Conservation (phyloP, 345 rosid genomes). For the Ceriops decandra region DNA sequence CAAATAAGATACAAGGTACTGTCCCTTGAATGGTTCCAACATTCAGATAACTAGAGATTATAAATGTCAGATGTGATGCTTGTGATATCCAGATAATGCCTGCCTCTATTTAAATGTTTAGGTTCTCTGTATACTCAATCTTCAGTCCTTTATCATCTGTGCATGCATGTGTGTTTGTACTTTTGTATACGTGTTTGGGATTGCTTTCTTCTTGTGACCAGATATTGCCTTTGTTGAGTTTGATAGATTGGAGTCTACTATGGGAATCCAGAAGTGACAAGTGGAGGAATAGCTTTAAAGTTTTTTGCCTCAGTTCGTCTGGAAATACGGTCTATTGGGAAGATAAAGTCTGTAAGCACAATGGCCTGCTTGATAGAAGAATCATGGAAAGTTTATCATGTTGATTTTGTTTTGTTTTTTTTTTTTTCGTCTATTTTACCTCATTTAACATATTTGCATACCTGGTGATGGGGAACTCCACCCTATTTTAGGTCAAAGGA, state of each 20-base stretch:
- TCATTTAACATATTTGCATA: slow-evolving; percentile 4
- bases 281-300: slow-evolving; percentile 94
- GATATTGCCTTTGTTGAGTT: slow-evolving; percentile 21
- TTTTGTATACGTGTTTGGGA: not conserved
- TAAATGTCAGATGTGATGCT: not conserved
- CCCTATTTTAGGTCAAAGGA: slow-evolving; percentile 59
- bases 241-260: slow-evolving; percentile 90
- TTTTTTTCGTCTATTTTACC: slow-evolving; percentile 7
- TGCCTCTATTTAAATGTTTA: not conserved
- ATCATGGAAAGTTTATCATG: not conserved
- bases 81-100: too few relatives aligned
- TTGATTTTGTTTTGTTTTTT: not conserved
- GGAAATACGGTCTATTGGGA: slow-evolving; percentile 89
- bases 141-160: too few relatives aligned
- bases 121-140: slow-evolving; percentile 1
- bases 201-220: slow-evolving; percentile 8
- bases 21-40: slow-evolving; percentile 2
- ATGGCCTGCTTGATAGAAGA: slow-evolving; percentile 7
- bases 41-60: slow-evolving; percentile 5
- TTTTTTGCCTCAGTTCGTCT: slow-evolving; percentile 94
- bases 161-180: not conserved
- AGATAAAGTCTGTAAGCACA: slow-evolving; percentile 88
- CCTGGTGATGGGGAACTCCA: slow-evolving; percentile 6
- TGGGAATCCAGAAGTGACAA: slow-evolving; percentile 97
- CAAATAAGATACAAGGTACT: slow-evolving; percentile 92